Evolutionary conservation across 208 protist genomes (phyloP).

Genomic region (Spongospora subterranea): DNA sequence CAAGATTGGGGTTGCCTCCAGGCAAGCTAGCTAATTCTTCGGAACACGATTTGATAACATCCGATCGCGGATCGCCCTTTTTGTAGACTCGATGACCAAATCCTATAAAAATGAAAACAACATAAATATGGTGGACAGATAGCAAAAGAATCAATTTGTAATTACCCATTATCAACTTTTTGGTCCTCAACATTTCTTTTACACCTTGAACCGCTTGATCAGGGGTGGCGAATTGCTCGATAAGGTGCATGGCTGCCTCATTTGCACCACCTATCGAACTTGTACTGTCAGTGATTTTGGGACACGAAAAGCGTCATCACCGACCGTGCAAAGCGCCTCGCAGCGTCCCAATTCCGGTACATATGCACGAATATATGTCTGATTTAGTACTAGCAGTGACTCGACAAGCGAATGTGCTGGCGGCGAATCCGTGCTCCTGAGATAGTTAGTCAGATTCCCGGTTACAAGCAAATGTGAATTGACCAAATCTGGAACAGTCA

Average conservation of each 20-base stretch:
- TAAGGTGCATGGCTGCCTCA: conserved; percentile 36
- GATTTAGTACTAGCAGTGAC: conserved; percentile 13
- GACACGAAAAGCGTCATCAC: not conserved
- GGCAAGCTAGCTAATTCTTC: not conserved
- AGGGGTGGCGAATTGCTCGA: not conserved
- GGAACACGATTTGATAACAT: conserved; percentile 48
- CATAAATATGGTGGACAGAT: not conserved
- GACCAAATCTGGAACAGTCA: too few species aligned
- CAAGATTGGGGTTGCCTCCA: conserved; percentile 21
- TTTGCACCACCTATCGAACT: conserved; percentile 43
- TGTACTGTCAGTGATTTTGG: not conserved
- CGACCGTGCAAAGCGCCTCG: conserved; percentile 47
- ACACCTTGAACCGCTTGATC: not conserved
- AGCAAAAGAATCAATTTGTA: not conserved
- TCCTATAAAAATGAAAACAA: not conserved
- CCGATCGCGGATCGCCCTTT: conserved; percentile 17
- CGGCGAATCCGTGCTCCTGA: conserved; percentile 58
- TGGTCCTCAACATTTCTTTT: conserved; percentile 8
- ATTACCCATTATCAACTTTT: conserved; percentile 42
- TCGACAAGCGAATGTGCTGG: conserved; percentile 30
- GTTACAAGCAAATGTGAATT: not conserved
- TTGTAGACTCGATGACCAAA: conserved; percentile 58
- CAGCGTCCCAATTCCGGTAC: conserved; percentile 53
- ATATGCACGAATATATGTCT: conserved; percentile 56
- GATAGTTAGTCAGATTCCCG: not conserved